A percentile compares a stretch with the other conserved stretches of the same genome.
Evolutionary conservation across 2,329 filamentous ascomycete genomes (phyloP).

Genomic region (Chrysosporium queenslandicum): DNA sequence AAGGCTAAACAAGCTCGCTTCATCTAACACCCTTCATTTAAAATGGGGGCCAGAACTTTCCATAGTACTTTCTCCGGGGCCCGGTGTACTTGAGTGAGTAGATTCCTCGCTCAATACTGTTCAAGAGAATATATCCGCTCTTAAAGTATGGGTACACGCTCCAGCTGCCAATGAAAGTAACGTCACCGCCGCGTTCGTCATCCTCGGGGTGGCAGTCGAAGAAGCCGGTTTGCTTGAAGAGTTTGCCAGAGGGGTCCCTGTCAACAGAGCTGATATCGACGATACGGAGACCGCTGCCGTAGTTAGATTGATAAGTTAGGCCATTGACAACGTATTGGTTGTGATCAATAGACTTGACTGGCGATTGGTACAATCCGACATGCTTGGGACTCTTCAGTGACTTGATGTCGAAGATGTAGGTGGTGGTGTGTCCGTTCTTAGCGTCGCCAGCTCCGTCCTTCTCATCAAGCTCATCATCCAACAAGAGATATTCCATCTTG

Average conservation of each 20-base stretch:
- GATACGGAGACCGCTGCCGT: constrained; percentile 40
- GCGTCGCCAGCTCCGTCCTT: constrained; percentile 32
- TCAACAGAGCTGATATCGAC: constrained; percentile 23
- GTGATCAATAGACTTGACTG: constrained; percentile 39
- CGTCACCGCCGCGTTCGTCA: constrained; percentile 33
- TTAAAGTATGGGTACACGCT: constrained; percentile 43
- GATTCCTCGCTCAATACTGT: constrained; percentile 45
- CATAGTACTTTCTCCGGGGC: not conserved
- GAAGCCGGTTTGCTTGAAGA: constrained; percentile 41
- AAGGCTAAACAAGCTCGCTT: not conserved
- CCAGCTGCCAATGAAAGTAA: constrained; percentile 41
- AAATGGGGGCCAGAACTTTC: not conserved
- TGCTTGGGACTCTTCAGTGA: constrained; percentile 37
- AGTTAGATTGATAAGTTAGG: constrained; percentile 43
- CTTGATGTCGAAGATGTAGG: constrained; percentile 45
- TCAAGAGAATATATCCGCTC: constrained; percentile 43
- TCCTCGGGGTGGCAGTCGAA: constrained; percentile 47
- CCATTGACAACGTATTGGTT: constrained; percentile 42
- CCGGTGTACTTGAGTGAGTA: constrained; percentile 38
- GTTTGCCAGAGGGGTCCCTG: constrained; percentile 37
- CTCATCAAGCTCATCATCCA: constrained; percentile 49
- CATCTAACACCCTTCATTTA: not conserved
- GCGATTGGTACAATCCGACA: constrained; percentile 37
- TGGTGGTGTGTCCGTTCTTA: constrained; percentile 39
- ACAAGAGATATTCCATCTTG: constrained; percentile 39